A percentile compares a stretch with the other conserved stretches of the same genome.
Conservation (phyloP, 1,284 basidiomycete species). For the Leccinum variabile region DNA sequence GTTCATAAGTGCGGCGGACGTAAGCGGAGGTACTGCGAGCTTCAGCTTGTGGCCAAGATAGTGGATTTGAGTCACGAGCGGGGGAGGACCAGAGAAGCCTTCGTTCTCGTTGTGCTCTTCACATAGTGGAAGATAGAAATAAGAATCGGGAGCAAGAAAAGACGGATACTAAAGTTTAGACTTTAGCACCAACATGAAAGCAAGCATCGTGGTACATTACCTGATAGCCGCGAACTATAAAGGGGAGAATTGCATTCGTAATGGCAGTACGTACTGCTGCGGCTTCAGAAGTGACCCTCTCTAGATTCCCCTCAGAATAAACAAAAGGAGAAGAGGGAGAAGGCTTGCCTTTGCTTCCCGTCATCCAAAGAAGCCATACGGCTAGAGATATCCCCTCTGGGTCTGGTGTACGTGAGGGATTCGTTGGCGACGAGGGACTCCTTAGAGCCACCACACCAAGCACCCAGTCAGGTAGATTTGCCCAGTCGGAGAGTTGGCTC, state of each 20-base stretch:
- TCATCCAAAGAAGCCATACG: constrained; percentile 60
- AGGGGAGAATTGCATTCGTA: constrained; percentile 33
- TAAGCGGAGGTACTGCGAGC: constrained; percentile 41
- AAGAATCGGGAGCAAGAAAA: constrained; percentile 40
- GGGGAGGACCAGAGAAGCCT: constrained; percentile 33
- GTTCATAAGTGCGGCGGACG: constrained; percentile 40
- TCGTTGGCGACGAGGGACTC: constrained; percentile 8
- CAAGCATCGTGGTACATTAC: constrained; percentile 28
- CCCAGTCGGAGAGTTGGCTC: constrained; percentile 48
- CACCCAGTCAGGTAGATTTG: constrained; percentile 35
- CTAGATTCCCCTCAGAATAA: constrained; percentile 24
- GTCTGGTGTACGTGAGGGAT: constrained; percentile 24
- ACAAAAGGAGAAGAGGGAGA: constrained; percentile 3
- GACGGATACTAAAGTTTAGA: constrained; percentile 40
- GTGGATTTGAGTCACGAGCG: constrained; percentile 34
- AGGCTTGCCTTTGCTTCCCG: constrained; percentile 43
- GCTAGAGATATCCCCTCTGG: constrained; percentile 43
- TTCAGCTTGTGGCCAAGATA: constrained; percentile 43
- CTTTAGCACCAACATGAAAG: constrained; percentile 4
- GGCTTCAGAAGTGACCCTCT: constrained; percentile 23
- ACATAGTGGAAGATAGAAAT: constrained; percentile 41
- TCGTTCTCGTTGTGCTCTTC: constrained; percentile 21
- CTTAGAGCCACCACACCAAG: constrained; percentile 23
- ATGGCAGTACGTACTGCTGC: constrained; percentile 24
- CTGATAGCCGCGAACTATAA: constrained; percentile 37